Evolutionary conservation across 2,329 filamentous ascomycete genomes (phyloP), one percentile per base, ranked within the genome.

Genomic region (Xenoacremonium recifei): DNA sequence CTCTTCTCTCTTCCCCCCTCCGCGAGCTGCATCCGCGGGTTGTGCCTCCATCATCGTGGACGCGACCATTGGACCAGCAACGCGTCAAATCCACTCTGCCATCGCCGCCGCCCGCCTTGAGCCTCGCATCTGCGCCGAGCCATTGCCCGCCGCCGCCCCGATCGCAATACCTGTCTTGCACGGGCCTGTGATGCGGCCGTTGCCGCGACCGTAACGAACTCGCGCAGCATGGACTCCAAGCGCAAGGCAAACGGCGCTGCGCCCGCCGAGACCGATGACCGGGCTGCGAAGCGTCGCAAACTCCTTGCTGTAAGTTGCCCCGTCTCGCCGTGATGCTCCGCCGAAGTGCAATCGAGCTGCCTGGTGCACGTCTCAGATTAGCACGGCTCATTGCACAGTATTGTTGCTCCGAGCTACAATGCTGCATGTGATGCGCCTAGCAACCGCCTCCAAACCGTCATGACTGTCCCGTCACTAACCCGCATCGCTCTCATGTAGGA

Each of bases 281-380:
- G 77, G 57, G 71, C 72, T 41, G 65, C 72, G 6, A 82, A 82
- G 67, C 71, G 77, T 55, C 74, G 74, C 62, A 80, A 66, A 70
- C n/a, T n/a, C n/a, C 60, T 67, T 66, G 55, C 69, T 67, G 59
- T 75, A 72, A 61, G 77, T 75, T 65, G n/a, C n/a, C n/a, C n/a
- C n/a, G n/a, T n/a, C 33, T 34, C 60, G 66, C 60, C 35, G 19
- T n/a, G 6, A 23, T 39, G 23, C 44, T 41, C 37, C 23, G n/a
- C n/a, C n/a, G n/a, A n/a, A n/a, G n/a, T n/a, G n/a, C n/a, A 37
- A 35, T 37, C 45, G 35, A 37, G 38, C 20, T 25, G 35, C 37
- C 37, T 49, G 23, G 13, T 27, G 23, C 23, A 13, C 23, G 7
- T 27, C 23, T 27, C 23, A 9, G 13, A 9, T 27, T 13, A 9